Evolutionary conservation across 164 flowering plant genomes (phyloP), one percentile per base, ranked within the genome.

Genomic region (Stephania yunnanensis): DNA sequence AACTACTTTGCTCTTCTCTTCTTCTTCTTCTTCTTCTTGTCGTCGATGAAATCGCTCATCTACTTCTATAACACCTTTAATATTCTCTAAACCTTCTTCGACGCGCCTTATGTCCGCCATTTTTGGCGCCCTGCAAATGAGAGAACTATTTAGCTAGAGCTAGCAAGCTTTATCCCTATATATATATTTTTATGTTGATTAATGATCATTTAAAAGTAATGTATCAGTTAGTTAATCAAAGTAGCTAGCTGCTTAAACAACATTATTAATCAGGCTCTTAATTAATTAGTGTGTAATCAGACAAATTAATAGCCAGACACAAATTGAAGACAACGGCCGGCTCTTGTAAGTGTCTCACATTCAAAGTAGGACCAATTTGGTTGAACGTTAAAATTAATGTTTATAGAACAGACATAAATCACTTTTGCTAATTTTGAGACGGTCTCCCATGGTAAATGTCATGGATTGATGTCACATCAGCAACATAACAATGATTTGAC

Each of bases 31-130:
- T 12, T 58, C 20, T n/a, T 58, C 64, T 15, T 58, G n/a, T 19
- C 13, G 64, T 1, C 52, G 29, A 9, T 69, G 30, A 7, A 66
- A n/a, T 15, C 31, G 29, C 4, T 71, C 74, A 66, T 80, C 80
- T 42, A 75, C 72, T 1, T 70, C 31, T 7, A 12, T 63, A 9
- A 31, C 4, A 45, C 58, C 63, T 30, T 44, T 64, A 31, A 50
- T 64, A 22, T 75, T 71, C 0, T 78, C 84, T 13, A 79, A 52
- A 11, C 85, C 87, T 82, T 83, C 87, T 79, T 86, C 89, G 45
- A 86, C 64, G 68, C 76, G 80, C 77, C 70, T 81, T 5, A 72
- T 82, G 78, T 77, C 80, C 44, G 72, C 75, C 79, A 76, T 80
- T 61, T 1, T 15, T 15, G 13, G 1, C 20, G 6, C 7, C 15